Percentiles rank a stretch among this genome's conserved stretches.
Evolutionary conservation across 2,329 filamentous ascomycete genomes (phyloP).

Genomic region (Ophiostoma sp.): DNA sequence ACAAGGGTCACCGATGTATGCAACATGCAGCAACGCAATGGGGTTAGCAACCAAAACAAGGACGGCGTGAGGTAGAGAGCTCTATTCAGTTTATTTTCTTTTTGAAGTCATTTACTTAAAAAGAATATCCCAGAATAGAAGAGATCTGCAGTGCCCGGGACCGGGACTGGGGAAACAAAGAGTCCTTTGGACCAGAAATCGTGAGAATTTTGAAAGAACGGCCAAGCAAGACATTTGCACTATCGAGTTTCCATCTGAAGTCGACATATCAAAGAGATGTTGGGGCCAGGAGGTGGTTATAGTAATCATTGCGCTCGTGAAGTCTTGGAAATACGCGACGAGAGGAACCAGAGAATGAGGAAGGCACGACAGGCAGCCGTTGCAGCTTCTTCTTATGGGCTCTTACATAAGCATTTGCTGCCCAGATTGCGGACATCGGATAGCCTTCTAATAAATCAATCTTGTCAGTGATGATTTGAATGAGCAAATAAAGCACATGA

Average conservation of each 20-base stretch:
- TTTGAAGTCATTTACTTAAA: neutral
- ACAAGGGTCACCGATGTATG: neutral
- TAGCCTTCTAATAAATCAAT: no score
- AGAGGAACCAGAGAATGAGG: neutral
- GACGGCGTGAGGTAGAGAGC: neutral
- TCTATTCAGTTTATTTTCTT: neutral
- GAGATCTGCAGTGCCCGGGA: conserved; percentile 2
- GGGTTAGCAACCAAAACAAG: neutral
- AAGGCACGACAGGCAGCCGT: neutral
- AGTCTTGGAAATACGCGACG: neutral
- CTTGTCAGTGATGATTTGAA: no score
- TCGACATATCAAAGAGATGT: neutral
- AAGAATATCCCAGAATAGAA: neutral
- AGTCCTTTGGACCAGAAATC: neutral
- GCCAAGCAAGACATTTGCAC: conserved; percentile 7
- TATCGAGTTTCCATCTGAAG: neutral
- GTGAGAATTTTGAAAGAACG: neutral
- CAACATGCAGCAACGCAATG: neutral
- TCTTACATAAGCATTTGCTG: neutral
- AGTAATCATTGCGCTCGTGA: neutral
- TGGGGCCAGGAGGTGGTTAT: neutral
- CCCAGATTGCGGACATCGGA: neutral
- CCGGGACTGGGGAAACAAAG: conserved; percentile 1
- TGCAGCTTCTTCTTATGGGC: neutral
- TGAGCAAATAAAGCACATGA: no score